A percentile compares a stretch with the other conserved stretches of the same genome.
Evolutionary conservation across 2,329 filamentous ascomycete genomes (phyloP).

Genomic region (Tolypocladium guangdongense): DNA sequence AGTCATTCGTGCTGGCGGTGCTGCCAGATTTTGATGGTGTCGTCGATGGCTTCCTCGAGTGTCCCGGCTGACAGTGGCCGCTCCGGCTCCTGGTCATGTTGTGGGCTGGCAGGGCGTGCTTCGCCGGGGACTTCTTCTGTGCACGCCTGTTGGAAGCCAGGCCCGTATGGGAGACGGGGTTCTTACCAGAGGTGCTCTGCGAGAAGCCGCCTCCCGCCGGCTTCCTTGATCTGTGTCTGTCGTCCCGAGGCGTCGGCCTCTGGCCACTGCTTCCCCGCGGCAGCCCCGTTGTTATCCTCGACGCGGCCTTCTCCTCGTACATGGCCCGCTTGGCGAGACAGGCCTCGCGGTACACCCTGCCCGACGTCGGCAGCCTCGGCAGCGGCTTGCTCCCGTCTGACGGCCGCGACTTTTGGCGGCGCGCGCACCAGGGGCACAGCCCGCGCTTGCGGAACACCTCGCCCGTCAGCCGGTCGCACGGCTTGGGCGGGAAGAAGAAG

Average conservation of each 20-base stretch:
- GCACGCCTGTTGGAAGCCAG: no score
- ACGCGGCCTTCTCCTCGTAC: background rate
- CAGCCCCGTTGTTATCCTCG: background rate
- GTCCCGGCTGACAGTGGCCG: background rate
- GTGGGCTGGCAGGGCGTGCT: background rate
- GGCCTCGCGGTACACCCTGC: background rate
- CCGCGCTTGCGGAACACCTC: background rate
- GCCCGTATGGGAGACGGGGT: background rate
- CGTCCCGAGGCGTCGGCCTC: background rate
- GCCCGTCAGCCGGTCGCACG: background rate
- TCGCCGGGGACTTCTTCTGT: no score
- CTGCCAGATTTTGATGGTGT: background rate
- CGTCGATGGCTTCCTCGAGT: background rate
- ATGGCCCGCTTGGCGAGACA: background rate
- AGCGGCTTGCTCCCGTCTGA: background rate
- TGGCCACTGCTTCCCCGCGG: background rate
- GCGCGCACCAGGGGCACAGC: background rate
- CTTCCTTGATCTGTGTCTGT: background rate
- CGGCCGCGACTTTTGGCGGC: background rate
- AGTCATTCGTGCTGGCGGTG: background rate
- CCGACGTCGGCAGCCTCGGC: background rate
- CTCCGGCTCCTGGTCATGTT: background rate
- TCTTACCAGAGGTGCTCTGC: background rate
- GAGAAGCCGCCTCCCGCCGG: background rate
- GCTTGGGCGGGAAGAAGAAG: constrained; percentile 1